Conservation (phyloP, 495 filamentous ascomycete species). For the Penicillium lividum region DNA sequence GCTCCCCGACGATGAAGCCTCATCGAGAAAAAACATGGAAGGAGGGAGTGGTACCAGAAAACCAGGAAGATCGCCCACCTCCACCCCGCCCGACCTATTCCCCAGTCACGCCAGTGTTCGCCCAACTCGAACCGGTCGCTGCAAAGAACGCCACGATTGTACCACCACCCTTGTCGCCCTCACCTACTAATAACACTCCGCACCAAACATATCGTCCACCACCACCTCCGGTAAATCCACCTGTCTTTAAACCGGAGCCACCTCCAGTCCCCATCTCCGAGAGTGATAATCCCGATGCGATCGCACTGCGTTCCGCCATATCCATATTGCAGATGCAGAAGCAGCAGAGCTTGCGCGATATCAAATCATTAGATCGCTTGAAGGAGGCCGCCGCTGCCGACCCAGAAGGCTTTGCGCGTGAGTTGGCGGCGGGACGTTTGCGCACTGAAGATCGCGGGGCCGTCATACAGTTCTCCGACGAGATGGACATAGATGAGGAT, state of each 20-base stretch:
- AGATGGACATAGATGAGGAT: constrained; percentile 40
- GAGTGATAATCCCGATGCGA: constrained; percentile 77
- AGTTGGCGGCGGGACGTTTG: constrained; percentile 58
- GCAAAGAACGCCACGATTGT: constrained; percentile 35
- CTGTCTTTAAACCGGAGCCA: constrained; percentile 48
- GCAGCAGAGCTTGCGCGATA: constrained; percentile 69
- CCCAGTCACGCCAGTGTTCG: constrained; percentile 48
- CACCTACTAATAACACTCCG: constrained; percentile 29
- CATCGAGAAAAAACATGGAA: background rate
- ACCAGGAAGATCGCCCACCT: constrained; percentile 7
- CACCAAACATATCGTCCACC: constrained; percentile 14
- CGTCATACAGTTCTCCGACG: constrained; percentile 42
- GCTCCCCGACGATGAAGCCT: background rate
- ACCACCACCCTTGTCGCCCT: constrained; percentile 37
- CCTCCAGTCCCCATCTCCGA: constrained; percentile 68
- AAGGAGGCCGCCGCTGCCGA: constrained; percentile 65
- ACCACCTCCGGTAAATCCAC: constrained; percentile 19
- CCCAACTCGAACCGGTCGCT: constrained; percentile 40
- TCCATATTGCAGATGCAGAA: constrained; percentile 82
- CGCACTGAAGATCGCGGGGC: constrained; percentile 39
- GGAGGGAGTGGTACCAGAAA: background rate
- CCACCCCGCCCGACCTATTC: constrained; percentile 51
- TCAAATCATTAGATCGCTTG: constrained; percentile 60
- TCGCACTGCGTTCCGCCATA: constrained; percentile 78
- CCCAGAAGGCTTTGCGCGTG: constrained; percentile 66